phyloP scores from a whole-genome alignment of 176 grass and related monocot species.

The Puya raimondii region DNA sequence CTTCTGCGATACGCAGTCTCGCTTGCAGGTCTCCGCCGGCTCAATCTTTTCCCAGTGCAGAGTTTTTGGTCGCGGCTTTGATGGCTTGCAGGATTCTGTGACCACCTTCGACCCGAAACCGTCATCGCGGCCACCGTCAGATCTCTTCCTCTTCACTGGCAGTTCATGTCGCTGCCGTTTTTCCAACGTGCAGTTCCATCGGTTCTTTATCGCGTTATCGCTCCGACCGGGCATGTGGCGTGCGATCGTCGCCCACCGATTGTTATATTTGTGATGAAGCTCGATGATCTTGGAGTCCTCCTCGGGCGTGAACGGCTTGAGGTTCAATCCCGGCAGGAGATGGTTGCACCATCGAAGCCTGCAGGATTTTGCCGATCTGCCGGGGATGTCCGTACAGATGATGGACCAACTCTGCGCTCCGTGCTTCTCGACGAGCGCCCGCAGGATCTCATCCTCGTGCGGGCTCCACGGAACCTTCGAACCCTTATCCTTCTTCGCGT shows the following conservation, averaged over 20 bases:
- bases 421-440: slow-evolving; percentile 2
- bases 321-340: slow-evolving; percentile 2
- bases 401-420: slow-evolving; percentile 6
- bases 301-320: slow-evolving; percentile 4
- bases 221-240: slow-evolving; percentile 4
- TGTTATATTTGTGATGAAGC: neutral
- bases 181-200: slow-evolving; percentile 12
- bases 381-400: neutral
- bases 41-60: too few species aligned
- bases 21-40: too few species aligned
- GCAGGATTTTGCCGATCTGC: slow-evolving; percentile 14
- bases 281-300: slow-evolving; percentile 2
- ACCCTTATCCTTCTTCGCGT: neutral
- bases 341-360: slow-evolving; percentile 22
- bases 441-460: slow-evolving; percentile 1
- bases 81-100: neutral
- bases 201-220: slow-evolving; percentile 19
- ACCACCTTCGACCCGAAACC: neutral
- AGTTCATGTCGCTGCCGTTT: neutral
- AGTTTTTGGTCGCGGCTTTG: too few species aligned
- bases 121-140: neutral
- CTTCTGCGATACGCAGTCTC: too few species aligned
- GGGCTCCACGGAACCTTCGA: slow-evolving; percentile 3
- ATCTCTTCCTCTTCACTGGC: neutral
- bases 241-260: slow-evolving; percentile 17